Conservation (phyloP, 2,329 filamentous ascomycete species). For the Fusarium denticulatum region DNA sequence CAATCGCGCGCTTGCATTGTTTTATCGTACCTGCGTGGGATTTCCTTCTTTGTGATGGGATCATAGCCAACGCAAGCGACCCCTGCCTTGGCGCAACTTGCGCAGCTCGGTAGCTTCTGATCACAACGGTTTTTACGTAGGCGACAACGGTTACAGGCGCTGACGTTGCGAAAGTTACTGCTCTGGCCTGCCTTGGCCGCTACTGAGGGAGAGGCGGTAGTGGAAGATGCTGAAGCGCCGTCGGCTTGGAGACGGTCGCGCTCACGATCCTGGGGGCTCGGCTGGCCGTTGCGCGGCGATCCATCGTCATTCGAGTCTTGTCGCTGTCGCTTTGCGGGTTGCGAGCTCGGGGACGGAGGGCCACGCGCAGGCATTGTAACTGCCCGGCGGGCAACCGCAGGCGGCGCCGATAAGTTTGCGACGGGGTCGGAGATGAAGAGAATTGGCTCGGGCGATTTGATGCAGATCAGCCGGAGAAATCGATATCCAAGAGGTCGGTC, state of each 20-base stretch:
- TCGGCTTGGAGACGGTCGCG: slow-evolving; percentile 43
- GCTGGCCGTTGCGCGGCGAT: slow-evolving; percentile 50
- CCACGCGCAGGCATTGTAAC: slow-evolving; percentile 55
- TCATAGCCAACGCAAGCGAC: slow-evolving; percentile 95
- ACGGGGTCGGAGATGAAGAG: slow-evolving; percentile 11
- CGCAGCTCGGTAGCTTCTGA: slow-evolving; percentile 89
- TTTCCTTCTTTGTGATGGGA: slow-evolving; percentile 94
- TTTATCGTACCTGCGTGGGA: slow-evolving; percentile 82
- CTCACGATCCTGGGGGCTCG: slow-evolving; percentile 41
- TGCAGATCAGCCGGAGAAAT: neutral
- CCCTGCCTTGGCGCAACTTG: slow-evolving; percentile 90
- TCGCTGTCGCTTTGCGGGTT: slow-evolving; percentile 67
- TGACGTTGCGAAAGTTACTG: slow-evolving; percentile 84
- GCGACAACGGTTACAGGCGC: slow-evolving; percentile 92
- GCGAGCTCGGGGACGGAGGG: slow-evolving; percentile 61
- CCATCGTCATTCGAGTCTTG: slow-evolving; percentile 62
- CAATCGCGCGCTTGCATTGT: slow-evolving; percentile 13
- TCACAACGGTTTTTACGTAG: slow-evolving; percentile 95
- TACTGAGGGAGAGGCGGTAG: slow-evolving; percentile 40
- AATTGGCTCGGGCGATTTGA: slow-evolving; percentile 3
- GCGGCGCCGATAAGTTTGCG: slow-evolving; percentile 33
- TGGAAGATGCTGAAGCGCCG: slow-evolving; percentile 45
- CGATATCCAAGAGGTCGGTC: slow-evolving; percentile 3
- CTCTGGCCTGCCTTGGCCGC: slow-evolving; percentile 63
- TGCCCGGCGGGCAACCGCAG: slow-evolving; percentile 43